A percentile compares a stretch with the other conserved stretches of the same genome.
Conservation (phyloP, 352 stramenopile genomes). For the Aphanomyces cochlioides region DNA sequence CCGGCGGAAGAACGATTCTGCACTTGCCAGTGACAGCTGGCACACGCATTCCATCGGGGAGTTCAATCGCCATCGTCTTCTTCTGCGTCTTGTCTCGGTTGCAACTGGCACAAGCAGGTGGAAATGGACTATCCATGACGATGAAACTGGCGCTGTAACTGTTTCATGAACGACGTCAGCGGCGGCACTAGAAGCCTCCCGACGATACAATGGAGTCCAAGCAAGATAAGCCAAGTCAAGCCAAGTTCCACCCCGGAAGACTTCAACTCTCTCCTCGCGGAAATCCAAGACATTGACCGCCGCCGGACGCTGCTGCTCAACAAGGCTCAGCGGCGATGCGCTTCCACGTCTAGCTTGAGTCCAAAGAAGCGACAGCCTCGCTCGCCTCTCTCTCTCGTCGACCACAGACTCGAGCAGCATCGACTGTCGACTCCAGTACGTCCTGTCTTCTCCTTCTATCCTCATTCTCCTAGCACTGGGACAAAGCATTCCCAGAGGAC, state of each 20-base stretch:
- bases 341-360: constrained; percentile 22
- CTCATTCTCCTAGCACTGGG: background rate
- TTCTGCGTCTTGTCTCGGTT: too few species aligned
- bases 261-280: background rate
- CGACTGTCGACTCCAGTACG: constrained; percentile 3
- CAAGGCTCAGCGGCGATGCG: constrained; percentile 21
- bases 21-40: too few species aligned
- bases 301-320: constrained; percentile 22
- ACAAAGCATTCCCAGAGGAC: constrained; percentile 32
- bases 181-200: too few species aligned
- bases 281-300: constrained; percentile 23
- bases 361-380: background rate
- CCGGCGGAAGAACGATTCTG: too few species aligned
- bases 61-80: too few species aligned
- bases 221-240: background rate
- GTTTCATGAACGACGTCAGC: too few species aligned
- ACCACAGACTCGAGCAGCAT: constrained; percentile 2
- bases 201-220: background rate
- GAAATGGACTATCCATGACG: too few species aligned
- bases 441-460: background rate
- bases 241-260: background rate
- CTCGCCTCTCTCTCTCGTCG: background rate
- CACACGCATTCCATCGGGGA: too few species aligned
- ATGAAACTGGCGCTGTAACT: too few species aligned
- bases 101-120: too few species aligned